Evolutionary conservation across 441 rosid genomes (phyloP), one percentile per base, ranked within the genome.

Genomic region (Aleurites moluccanus): DNA sequence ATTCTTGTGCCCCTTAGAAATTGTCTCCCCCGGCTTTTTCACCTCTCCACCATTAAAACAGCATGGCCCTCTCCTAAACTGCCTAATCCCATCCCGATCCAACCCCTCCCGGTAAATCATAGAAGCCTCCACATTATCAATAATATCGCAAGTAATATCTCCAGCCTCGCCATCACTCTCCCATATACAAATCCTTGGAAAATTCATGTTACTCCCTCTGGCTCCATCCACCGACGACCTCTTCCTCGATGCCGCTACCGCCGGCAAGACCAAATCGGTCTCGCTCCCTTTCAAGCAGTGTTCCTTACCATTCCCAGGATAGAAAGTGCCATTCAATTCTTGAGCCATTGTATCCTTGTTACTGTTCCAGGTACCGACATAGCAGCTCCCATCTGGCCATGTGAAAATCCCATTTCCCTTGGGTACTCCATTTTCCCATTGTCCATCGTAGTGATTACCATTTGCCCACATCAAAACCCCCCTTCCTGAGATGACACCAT

Each of bases 111-210:
- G 74, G n/a, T 86, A 94, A 28, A 92, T 83, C 86, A 89, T 87
- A 0, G 92, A 85, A 2, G 97, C 97, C 80, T 84, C 86, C 66
- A 88, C 90, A 80, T 86, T 89, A 82, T 91, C 96, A 73, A 94
- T 85, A 28, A 94, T 92, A 72, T 92, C 97, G 73, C 99, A 94
- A 25, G 98, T 92, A 23, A 94, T 94, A 78, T 92, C 99, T 2
- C 98, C 99, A 25, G 97, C 98, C 68, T 94, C 98, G 0, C 97
- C 98, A 55, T 94, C 98, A 6, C 95, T 88, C 71, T 94, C 98
- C 98, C 98, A 94, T 5, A 94, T 90, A 56, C 98, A 94, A 33
- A 94, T 92, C 85, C 94, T 85, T 0, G 98, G 98, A n/a, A 89
- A 91, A 80, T 71, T 73, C 55, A 81, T 72, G 18, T 73, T 85